Evolutionary conservation across 345 rosid species (phyloP), one percentile per base, ranked within the genome.

Genomic region (Conringia planisiliqua): DNA sequence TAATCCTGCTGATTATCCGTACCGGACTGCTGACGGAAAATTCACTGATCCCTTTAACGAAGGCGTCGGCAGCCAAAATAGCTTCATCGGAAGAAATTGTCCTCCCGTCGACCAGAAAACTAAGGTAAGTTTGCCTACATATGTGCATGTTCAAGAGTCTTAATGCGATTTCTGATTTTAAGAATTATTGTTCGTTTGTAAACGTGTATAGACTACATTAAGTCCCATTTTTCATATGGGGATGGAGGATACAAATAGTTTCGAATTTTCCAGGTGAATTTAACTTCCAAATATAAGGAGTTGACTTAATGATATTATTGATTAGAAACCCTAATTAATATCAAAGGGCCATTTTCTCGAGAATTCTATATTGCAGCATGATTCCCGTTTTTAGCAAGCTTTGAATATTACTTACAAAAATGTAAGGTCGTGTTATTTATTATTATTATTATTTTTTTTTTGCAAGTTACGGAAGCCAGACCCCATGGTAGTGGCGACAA

Each of bases 11-110:
- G 85, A 87, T 62, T 83, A 47, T 71, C 86, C 89, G 0, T 85
- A 79, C 68, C 75, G 91, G 32, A 87, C 85, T 13, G 79, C 82
- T 12, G 80, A 83, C 3, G 87, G 89, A 4, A 76, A 63, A 47
- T 83, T 70, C 22, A 85, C 73, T 62, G 89, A 87, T 48, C 87
- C 89, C 3, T 85, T 79, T 46, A 80, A 83, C 55, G 88, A 80
- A 70, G 82, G 43, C 68, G 88, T 81, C 0, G 91, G 89, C 33
- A 77, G 86, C 64, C 62, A 80, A 62, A 66, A 83, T 36, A 82
- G 78, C 14, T 85, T 85, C 76, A 81, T 87, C 62, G 92, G 92
- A 47, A 75, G 89, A 70, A 87, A 87, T 42, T 26, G 86, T 44
- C 74, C 67, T 18, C 85, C 86, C 2, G 82, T 52, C 18, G 69